Conservation (phyloP, 495 filamentous ascomycete genomes). For the Podospora comata region DNA sequence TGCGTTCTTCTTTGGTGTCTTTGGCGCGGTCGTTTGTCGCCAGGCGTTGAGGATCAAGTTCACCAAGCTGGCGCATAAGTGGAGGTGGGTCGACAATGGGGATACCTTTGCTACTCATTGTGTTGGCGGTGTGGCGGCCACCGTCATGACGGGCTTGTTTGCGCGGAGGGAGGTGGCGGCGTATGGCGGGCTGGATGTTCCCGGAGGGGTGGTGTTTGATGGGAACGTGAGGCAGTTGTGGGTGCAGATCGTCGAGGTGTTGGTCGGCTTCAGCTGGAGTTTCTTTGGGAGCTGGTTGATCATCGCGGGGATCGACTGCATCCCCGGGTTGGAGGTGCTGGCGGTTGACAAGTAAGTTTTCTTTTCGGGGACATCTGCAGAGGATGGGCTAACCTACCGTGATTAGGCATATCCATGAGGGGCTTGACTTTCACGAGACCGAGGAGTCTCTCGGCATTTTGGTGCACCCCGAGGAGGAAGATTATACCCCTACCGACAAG, state of each 20-base stretch:
- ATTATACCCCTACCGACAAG: constrained; percentile 26
- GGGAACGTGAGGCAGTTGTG: constrained; percentile 25
- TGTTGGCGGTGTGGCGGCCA: constrained; percentile 72
- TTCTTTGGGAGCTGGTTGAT: constrained; percentile 29
- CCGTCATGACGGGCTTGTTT: constrained; percentile 74
- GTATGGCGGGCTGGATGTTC: constrained; percentile 29
- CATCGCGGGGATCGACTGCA: constrained; percentile 30
- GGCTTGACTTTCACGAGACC: constrained; percentile 30
- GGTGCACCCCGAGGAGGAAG: constrained; percentile 28
- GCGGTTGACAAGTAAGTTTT: constrained; percentile 30
- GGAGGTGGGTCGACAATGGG: constrained; percentile 63
- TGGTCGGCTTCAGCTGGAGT: constrained; percentile 29
- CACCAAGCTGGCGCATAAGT: constrained; percentile 44
- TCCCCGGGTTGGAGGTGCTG: constrained; percentile 31
- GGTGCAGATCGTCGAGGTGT: constrained; percentile 30
- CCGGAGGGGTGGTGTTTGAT: constrained; percentile 29
- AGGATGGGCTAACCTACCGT: constrained; percentile 13
- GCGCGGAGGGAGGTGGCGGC: constrained; percentile 42
- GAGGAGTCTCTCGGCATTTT: constrained; percentile 25
- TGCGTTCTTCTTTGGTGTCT: constrained; percentile 74
- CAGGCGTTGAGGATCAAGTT: constrained; percentile 89
- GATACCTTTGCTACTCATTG: constrained; percentile 80
- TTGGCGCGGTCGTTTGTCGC: constrained; percentile 84
- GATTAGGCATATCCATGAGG: constrained; percentile 27
- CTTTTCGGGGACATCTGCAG: neutral